Base-by-base conservation (phyloP, 2,329 filamentous ascomycete species). In the Scedosporium aurantiacum region DNA sequence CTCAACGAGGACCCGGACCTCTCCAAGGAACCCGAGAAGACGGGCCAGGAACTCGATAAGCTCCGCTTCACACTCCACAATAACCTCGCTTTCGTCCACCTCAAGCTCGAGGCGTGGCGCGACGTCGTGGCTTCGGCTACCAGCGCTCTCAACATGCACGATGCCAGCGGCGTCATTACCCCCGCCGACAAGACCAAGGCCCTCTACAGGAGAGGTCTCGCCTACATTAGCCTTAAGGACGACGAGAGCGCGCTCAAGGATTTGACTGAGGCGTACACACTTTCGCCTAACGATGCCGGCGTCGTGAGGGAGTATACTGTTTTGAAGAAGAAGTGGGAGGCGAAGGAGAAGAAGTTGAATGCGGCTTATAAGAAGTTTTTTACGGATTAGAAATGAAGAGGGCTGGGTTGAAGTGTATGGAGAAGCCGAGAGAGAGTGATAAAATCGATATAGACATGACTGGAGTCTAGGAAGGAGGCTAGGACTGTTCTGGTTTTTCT, bases 321-420 rank as follows among this genome's bases (percentile, higher is more conserved):
- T n/a, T 85, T 94, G 60, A 96, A 92, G 83, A 87, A 87, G 77
- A 84, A 81, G 68, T 82, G 88, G 27, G 81, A 84, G 10, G 89
- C 87, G 62, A 82, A 88, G 64, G 81, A 85, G 64, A 88, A 89
- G 72, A 96, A 92, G 83, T 90, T 97, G 79, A 95, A 92, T 83
- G 90, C 89, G 67, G 88, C 87, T 5, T 96, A 93, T 73, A 89
- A 88, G 78, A 97, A 96, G 78, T 94, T 95, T 76, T 97, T 97
- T 71, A 73, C 78, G 47, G 86, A 54, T 25, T 54, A 54, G 23
- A 21, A 18, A 70, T 74, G 40, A 23, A 41, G 55, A n/a, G 58
- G n/a, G 23, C 2, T 5, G 40, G 5, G 16, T n/a, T n/a, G 41
- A 60, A 16, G 10, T 4, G 12, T 23, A 58, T 21, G 41, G 57